phyloP scores from a whole-genome alignment of 495 filamentous ascomycete genomes.

The Neurospora sp. region DNA sequence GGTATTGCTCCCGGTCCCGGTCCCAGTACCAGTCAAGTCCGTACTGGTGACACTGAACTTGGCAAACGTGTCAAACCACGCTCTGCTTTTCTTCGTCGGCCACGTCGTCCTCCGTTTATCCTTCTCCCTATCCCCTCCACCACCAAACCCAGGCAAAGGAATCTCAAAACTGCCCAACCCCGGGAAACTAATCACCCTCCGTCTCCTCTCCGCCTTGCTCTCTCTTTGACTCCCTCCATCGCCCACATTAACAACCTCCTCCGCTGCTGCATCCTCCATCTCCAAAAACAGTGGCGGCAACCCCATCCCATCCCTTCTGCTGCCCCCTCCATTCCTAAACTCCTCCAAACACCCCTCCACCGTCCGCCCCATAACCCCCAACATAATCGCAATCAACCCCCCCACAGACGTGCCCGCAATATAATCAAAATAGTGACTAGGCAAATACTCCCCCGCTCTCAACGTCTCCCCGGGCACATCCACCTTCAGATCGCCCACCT shows the following conservation, averaged over 20 bases:
- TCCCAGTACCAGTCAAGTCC: neutral
- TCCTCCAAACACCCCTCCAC: constrained; percentile 21
- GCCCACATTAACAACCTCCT: neutral
- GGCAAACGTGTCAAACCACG: constrained; percentile 24
- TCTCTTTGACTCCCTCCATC: neutral
- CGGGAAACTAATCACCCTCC: neutral
- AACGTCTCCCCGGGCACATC: constrained; percentile 30
- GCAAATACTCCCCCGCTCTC: constrained; percentile 32
- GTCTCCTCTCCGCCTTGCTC: neutral
- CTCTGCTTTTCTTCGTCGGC: constrained; percentile 18
- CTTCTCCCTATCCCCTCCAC: neutral
- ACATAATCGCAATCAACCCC: constrained; percentile 27
- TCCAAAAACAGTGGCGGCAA: neutral
- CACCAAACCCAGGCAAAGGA: neutral
- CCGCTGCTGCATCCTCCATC: neutral
- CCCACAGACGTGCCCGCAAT: constrained; percentile 31
- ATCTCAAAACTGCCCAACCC: neutral
- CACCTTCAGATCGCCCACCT: neutral
- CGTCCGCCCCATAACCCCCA: constrained; percentile 20
- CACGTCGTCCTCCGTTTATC: constrained; percentile 14
- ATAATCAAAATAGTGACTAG: constrained; percentile 39
- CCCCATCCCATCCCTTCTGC: neutral
- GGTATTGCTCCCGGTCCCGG: neutral
- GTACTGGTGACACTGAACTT: constrained; percentile 14
- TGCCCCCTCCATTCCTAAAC: constrained; percentile 7